phyloP scores from a whole-genome alignment of 169 alveolate genomes.

The Perkinsus marinus region DNA sequence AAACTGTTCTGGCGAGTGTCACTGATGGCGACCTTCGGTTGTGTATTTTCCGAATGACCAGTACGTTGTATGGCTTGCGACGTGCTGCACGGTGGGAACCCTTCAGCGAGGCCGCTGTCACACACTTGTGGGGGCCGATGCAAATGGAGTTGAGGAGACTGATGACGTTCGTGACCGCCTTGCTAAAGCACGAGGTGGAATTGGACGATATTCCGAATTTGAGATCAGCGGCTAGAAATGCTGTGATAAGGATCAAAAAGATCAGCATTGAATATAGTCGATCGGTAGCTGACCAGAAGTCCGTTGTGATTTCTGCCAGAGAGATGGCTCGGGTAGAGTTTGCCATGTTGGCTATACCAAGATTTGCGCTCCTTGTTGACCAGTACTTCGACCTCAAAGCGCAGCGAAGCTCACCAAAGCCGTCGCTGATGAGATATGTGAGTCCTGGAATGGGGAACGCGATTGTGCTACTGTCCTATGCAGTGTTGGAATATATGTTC shows the following conservation, averaged over 20 bases:
- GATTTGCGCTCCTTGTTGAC: background rate
- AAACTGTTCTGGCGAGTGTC: background rate
- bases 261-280: background rate
- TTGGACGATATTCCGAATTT: background rate
- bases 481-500: no score
- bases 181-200: background rate
- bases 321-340: background rate
- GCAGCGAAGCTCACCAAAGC: background rate
- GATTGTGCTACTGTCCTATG: no score
- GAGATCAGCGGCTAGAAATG: background rate
- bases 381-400: background rate
- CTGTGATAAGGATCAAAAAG: background rate
- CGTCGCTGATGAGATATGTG: background rate
- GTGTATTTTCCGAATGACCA: background rate
- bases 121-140: background rate
- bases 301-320: background rate
- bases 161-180: background rate
- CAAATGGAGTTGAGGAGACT: background rate
- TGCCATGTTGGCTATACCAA: background rate
- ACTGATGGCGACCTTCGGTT: background rate
- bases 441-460: background rate
- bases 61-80: background rate
- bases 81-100: background rate
- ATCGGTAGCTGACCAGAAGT: background rate
- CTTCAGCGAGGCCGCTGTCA: background rate